Evolutionary conservation across 73 alveolate genomes (phyloP).

Genomic region (Paramecium pentaurelia): DNA sequence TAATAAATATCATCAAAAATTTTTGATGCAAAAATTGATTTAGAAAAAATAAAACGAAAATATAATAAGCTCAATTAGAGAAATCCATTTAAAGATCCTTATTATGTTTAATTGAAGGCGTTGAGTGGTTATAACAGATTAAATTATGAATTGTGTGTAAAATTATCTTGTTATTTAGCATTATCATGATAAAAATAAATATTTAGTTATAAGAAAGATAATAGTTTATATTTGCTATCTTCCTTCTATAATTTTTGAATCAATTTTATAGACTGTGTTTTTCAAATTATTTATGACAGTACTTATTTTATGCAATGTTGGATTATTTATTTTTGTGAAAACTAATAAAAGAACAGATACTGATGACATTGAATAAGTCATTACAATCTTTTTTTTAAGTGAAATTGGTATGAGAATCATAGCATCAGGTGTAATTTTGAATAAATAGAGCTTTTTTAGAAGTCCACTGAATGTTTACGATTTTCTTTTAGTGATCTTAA

Average conservation of each 20-base stretch:
- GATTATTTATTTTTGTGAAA: not conserved
- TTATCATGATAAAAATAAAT: not conserved
- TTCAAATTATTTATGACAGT: not conserved
- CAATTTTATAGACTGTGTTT: not conserved
- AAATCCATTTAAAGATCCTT: not conserved
- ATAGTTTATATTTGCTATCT: not conserved
- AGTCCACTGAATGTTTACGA: not conserved
- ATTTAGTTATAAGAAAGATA: not conserved
- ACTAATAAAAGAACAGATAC: not conserved
- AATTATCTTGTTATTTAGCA: not conserved
- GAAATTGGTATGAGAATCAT: not conserved
- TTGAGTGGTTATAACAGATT: not conserved
- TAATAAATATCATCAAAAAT: not conserved
- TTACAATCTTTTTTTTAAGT: not conserved
- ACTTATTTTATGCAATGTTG: not conserved
- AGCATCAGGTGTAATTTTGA: not conserved
- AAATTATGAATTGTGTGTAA: not conserved
- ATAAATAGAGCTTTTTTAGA: not conserved
- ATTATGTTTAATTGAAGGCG: not conserved
- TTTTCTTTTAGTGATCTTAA: not conserved
- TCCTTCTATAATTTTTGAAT: not conserved
- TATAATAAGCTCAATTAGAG: not conserved
- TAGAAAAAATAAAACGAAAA: not conserved
- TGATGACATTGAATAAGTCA: not conserved
- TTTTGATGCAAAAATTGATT: not conserved